Conservation (phyloP, 768 basidiomycete species). For the Calocybe indica region DNA sequence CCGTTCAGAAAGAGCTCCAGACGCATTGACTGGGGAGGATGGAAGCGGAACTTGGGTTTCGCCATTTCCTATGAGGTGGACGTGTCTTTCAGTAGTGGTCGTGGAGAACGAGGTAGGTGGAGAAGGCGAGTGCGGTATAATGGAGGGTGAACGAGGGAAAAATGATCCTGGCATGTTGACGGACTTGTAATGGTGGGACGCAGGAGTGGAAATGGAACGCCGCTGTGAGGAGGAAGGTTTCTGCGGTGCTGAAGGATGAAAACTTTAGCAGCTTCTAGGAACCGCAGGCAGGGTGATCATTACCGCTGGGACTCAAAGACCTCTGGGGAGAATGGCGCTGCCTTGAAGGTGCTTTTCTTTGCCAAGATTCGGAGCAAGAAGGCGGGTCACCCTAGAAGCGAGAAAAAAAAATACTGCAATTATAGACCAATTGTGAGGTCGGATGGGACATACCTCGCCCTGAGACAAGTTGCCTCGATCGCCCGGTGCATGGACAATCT, state of each 20-base stretch:
- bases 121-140: slow-evolving; percentile 30
- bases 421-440: no score
- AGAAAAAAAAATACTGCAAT: no score
- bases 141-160: slow-evolving; percentile 68
- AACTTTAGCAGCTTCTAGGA: background rate
- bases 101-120: no score
- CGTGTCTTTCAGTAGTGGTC: slow-evolving; percentile 20
- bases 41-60: background rate
- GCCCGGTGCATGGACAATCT: no score
- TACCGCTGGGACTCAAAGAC: no score
- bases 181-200: background rate
- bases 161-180: slow-evolving; percentile 69
- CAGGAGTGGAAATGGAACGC: slow-evolving; percentile 17
- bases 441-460: no score
- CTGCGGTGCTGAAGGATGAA: background rate
- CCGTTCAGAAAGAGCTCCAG: slow-evolving; percentile 17
- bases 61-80: slow-evolving; percentile 16
- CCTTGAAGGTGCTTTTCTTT: no score
- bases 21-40: slow-evolving; percentile 1
- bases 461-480: no score
- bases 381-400: no score
- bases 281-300: no score
- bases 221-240: slow-evolving; percentile 25
- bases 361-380: no score
- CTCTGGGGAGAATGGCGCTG: no score